Evolutionary conservation across 73 alveolate genomes (phyloP).

Genomic region (Paramecium biaurelia): DNA sequence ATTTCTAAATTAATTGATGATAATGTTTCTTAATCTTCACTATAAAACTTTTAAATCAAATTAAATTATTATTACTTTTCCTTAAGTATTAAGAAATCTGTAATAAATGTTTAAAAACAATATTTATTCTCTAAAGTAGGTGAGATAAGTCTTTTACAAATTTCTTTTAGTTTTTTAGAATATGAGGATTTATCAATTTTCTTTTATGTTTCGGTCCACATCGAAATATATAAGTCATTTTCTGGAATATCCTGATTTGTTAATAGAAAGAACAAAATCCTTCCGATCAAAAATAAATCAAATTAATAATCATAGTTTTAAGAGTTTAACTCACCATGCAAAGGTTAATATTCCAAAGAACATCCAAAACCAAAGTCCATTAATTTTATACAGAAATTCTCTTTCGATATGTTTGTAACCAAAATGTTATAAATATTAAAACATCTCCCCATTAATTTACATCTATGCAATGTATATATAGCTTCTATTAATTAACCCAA

Average conservation of each 20-base stretch:
- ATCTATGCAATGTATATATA: neutral
- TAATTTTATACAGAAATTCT: neutral
- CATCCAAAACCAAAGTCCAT: slow-evolving; percentile 1
- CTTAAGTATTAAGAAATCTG: neutral
- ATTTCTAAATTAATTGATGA: neutral
- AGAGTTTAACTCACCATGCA: neutral
- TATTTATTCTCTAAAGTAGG: neutral
- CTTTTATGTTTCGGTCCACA: neutral
- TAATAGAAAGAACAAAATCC: neutral
- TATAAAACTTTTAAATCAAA: neutral
- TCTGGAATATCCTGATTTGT: neutral
- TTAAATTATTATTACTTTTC: neutral
- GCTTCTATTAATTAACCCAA: neutral
- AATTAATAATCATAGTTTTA: neutral
- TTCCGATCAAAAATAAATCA: neutral
- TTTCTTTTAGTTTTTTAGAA: neutral
- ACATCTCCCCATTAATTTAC: neutral
- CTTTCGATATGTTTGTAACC: neutral
- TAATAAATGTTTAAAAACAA: neutral
- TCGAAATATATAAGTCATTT: neutral
- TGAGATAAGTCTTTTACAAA: neutral
- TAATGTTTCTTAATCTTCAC: neutral
- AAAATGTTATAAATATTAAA: neutral
- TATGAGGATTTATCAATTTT: neutral
- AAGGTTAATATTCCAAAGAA: neutral